phyloP scores from a whole-genome alignment of 495 filamentous ascomycete species.

The Xylaria flabelliformis region DNA sequence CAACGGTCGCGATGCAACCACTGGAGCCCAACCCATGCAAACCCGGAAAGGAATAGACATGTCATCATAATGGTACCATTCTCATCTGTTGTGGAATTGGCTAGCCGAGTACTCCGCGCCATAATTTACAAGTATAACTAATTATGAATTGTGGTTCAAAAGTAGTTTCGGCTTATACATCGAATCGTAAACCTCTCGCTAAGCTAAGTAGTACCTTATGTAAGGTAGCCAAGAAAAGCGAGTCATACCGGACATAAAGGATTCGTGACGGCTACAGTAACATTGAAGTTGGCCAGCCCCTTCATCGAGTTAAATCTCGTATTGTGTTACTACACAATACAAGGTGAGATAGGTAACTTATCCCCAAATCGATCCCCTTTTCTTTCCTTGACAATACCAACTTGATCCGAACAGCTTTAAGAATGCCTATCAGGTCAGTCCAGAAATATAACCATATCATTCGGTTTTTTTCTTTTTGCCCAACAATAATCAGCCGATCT shows the following conservation, averaged over 20 bases:
- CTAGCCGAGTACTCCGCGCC: slow-evolving; percentile 1
- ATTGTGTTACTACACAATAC: neutral
- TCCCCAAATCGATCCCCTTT: neutral
- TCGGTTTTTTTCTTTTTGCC: neutral
- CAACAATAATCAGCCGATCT: neutral
- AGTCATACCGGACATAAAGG: neutral
- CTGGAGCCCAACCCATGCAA: neutral
- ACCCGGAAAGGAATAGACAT: neutral
- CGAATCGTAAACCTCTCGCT: neutral
- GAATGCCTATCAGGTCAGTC: neutral
- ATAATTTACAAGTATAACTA: neutral
- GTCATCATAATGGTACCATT: slow-evolving; percentile 10
- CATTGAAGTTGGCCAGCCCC: neutral
- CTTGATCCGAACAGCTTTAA: neutral
- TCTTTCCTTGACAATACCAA: neutral
- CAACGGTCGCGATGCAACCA: slow-evolving; percentile 11
- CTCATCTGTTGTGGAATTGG: neutral
- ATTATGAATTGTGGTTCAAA: neutral
- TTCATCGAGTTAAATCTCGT: neutral
- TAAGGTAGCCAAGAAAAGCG: neutral
- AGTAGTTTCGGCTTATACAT: neutral
- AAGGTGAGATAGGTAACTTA: neutral
- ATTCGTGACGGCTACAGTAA: neutral
- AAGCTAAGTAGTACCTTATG: neutral
- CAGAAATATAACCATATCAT: neutral